Evolutionary conservation across 176 grass and related monocot species (phyloP), one percentile per base, ranked within the genome.

Genomic region (Bonia amplexicaulis): DNA sequence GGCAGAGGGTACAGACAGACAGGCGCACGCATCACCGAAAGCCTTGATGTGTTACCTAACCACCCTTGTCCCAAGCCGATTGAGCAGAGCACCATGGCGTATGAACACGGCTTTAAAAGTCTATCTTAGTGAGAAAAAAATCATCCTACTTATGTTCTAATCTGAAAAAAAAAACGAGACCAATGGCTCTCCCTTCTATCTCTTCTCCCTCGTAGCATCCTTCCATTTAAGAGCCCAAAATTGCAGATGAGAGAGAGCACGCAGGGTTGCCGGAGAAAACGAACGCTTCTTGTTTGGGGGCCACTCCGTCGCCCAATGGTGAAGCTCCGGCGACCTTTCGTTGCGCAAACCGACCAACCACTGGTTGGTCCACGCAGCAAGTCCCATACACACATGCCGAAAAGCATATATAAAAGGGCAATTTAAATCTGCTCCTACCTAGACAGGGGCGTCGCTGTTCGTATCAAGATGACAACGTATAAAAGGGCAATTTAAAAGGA

Each of bases 221-320:
- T 61, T 67, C 47, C 85, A 76, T 87, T 81, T 69, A 87, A 68
- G 85, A 49, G 70, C 42, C 71, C 61, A 73, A 76, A 81, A 76
- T 82, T 76, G 48, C 20, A 57, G 54, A n/a, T n/a, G 9, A 4
- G 54, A 58, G 20, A n/a, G 22, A 59, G 57, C 57, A 45, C 6
- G 68, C 23, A 73, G 45, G 14, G 10, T 48, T 72, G 44, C 70
- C 10, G 45, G 45, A 51, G 47, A 29, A 52, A 26, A 60, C n/a
- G 58, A 60, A 26, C 10, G 58, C 58, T 9, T 31, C 25, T 0
- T 0, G 71, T 6, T 7, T 1, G 29, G 3, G 69, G 44, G 2
- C 14, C 71, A 9, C 1, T 20, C 71, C 2, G 44, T 25, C 44
- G 69, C 44, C 8, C 51, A n/a, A n/a, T 75, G 52, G 73, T 55